phyloP scores from a whole-genome alignment of 2,329 filamentous ascomycete genomes.

The Xylariales sp. region DNA sequence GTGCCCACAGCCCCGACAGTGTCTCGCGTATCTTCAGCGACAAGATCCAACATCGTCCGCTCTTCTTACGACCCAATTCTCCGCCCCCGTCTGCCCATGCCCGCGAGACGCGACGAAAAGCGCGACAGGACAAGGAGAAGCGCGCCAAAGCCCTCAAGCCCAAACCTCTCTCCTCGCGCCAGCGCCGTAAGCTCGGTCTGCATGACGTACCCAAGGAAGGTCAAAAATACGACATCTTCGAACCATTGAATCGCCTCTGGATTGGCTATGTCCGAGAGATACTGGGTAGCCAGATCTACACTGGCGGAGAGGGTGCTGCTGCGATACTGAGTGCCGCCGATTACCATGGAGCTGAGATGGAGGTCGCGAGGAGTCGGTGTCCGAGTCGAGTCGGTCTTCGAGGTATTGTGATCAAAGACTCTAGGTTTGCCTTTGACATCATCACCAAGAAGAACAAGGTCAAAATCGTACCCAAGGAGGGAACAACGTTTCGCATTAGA shows the following conservation, averaged over 20 bases:
- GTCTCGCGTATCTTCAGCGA: constrained; percentile 71
- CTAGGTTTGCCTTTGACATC: constrained; percentile 80
- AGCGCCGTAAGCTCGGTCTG: constrained; percentile 68
- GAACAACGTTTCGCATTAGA: constrained; percentile 76
- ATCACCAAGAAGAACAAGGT: constrained; percentile 66
- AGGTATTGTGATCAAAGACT: constrained; percentile 87
- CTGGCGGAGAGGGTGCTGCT: constrained; percentile 55
- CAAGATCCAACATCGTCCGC: constrained; percentile 76
- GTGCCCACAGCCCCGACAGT: constrained; percentile 73
- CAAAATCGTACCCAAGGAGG: constrained; percentile 84
- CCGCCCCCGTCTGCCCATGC: constrained; percentile 55
- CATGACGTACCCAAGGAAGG: constrained; percentile 68
- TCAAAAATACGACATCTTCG: constrained; percentile 70
- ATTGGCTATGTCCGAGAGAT: constrained; percentile 79
- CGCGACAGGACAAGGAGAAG: constrained; percentile 40
- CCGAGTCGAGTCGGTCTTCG: constrained; percentile 74
- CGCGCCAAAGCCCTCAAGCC: constrained; percentile 45
- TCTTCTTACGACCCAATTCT: constrained; percentile 73
- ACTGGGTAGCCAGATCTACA: constrained; percentile 56
- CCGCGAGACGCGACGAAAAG: constrained; percentile 47
- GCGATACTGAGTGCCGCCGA: constrained; percentile 81
- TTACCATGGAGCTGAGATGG: constrained; percentile 79
- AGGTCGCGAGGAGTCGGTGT: constrained; percentile 79
- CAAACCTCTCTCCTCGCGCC: constrained; percentile 70
- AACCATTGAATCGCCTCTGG: constrained; percentile 76